Evolutionary conservation across 2,329 filamentous ascomycete species (phyloP).

Genomic region (Neonectria magnoliae): DNA sequence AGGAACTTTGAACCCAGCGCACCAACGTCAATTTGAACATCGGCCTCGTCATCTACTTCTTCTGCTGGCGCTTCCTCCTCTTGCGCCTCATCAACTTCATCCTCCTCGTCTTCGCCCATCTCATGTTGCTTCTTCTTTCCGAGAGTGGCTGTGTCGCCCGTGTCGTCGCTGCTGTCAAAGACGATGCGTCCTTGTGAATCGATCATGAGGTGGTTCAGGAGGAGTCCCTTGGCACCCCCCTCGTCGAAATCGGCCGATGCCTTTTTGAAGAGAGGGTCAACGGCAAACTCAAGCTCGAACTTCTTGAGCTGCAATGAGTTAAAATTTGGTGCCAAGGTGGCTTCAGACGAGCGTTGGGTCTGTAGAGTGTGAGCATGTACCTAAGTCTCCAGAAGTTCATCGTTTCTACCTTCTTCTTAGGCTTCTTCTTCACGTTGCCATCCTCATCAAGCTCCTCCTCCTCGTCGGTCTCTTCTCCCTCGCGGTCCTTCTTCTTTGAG

Average conservation of each 20-base stretch:
- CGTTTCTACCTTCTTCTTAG: slow-evolving; percentile 75
- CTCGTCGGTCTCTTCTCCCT: slow-evolving; percentile 74
- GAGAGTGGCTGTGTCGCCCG: slow-evolving; percentile 58
- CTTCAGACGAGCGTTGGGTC: slow-evolving; percentile 84
- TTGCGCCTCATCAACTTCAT: slow-evolving; percentile 30
- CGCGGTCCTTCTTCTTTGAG: slow-evolving; percentile 76
- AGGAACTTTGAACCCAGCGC: slow-evolving; percentile 85
- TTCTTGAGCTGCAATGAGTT: slow-evolving; percentile 92
- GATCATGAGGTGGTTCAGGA: slow-evolving; percentile 97
- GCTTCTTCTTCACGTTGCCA: slow-evolving; percentile 67
- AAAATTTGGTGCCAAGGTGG: slow-evolving; percentile 91
- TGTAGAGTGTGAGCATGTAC: slow-evolving; percentile 41
- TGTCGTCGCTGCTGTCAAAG: slow-evolving; percentile 96
- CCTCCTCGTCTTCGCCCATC: slow-evolving; percentile 50
- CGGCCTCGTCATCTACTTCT: slow-evolving; percentile 60
- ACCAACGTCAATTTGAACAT: slow-evolving; percentile 80
- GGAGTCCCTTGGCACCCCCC: slow-evolving; percentile 92
- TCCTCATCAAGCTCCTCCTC: slow-evolving; percentile 72
- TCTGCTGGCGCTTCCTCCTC: slow-evolving; percentile 54
- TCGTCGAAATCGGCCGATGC: slow-evolving; percentile 98
- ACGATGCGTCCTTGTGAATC: slow-evolving; percentile 92
- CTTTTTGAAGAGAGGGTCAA: slow-evolving; percentile 99
- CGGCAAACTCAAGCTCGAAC: slow-evolving; percentile 94
- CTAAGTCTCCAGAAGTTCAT: background rate
- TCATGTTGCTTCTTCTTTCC: slow-evolving; percentile 52